Base-by-base conservation (phyloP, 2,329 filamentous ascomycete species). In the Tolypocladium tundrense region DNA sequence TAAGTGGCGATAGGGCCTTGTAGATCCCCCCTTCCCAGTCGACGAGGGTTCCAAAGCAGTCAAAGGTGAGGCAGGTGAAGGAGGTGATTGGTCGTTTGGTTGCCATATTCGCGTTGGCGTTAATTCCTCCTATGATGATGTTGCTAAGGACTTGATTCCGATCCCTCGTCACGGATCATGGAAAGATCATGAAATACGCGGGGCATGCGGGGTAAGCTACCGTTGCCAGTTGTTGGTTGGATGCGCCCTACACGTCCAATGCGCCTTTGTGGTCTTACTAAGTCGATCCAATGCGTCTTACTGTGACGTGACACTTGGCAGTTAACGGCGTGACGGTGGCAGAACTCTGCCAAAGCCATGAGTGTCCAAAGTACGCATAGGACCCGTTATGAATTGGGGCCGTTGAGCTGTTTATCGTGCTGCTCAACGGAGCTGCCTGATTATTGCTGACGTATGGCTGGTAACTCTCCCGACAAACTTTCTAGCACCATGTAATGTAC, bases 31-130 rank as follows among this genome's bases (percentile, higher is more conserved):
- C 69, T 69, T 91, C 86, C 88, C 87, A 91, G 75, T 92, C 87
- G 60, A 92, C 83, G 4, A 92, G 79, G 0, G 89, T 93, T 69
- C 88, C 88, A 70, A 89, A 92, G 75, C 88, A 85, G 72, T 93
- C 88, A 72, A 92, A 91, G 65, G 84, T 85, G 54, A 90, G 81
- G 59, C 70, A 69, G 11, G 65, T 66, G 64, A 71, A 75, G 53
- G 67, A 65, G 33, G 64, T 66, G 57, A 68, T 60, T 37, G 61
- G 54, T 37, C 61, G 61, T 11, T 57, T 51, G 11, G 59, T 61
- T 21, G 58, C 52, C 61, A 61, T 65, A 9, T 7, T 43, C 33
- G 50, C 24, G 31, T 27, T 35, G 24, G 43, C 8, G 33, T 41
- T 2, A 4, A 16, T 41, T 24, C 11, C 2, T 33, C 8, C 40